A percentile compares a stretch with the other conserved stretches of the same genome.
Conservation (phyloP, 2,329 filamentous ascomycete species). For the Fusarium compactum region DNA sequence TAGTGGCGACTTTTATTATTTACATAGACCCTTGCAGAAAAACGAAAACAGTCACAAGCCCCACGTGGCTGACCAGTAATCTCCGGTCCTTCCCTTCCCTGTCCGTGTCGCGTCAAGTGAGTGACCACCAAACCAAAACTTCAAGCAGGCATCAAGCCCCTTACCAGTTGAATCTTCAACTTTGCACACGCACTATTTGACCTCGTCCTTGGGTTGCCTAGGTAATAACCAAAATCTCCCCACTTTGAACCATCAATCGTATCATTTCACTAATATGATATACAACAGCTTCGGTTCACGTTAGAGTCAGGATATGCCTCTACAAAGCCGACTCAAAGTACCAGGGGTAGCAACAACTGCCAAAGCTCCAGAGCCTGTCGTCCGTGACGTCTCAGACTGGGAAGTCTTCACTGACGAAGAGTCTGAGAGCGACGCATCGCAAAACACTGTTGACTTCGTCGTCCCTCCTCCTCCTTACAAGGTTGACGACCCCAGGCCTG, state of each 20-base stretch:
- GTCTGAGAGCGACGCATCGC: conserved; percentile 24
- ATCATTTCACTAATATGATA: conserved; percentile 21
- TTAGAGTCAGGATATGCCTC: conserved; percentile 22
- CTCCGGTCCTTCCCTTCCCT: conserved; percentile 5
- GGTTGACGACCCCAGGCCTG: conserved; percentile 23
- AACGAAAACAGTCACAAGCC: conserved; percentile 3
- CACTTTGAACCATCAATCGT: conserved; percentile 16
- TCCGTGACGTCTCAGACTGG: conserved; percentile 30
- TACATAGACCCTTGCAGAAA: conserved; percentile 33
- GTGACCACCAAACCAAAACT: conserved; percentile 22
- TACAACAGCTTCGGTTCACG: conserved; percentile 10
- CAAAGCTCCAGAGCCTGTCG: conserved; percentile 26
- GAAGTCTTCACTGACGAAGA: conserved; percentile 30
- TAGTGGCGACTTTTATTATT: conserved; percentile 30
- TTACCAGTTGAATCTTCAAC: conserved; percentile 23
- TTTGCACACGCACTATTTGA: conserved; percentile 22
- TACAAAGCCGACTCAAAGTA: conserved; percentile 27
- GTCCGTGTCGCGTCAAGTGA: conserved; percentile 22
- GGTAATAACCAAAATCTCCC: conserved; percentile 25
- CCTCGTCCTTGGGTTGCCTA: conserved; percentile 25
- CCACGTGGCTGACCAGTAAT: conserved; percentile 33
- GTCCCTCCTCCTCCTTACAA: conserved; percentile 27
- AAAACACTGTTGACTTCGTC: conserved; percentile 29
- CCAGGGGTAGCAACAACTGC: conserved; percentile 20
- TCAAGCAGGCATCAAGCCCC: conserved; percentile 29